Evolutionary conservation across 192 early-diverging fungal species (phyloP), one percentile per base, ranked within the genome.

Genomic region (Entomortierella lignicola): DNA sequence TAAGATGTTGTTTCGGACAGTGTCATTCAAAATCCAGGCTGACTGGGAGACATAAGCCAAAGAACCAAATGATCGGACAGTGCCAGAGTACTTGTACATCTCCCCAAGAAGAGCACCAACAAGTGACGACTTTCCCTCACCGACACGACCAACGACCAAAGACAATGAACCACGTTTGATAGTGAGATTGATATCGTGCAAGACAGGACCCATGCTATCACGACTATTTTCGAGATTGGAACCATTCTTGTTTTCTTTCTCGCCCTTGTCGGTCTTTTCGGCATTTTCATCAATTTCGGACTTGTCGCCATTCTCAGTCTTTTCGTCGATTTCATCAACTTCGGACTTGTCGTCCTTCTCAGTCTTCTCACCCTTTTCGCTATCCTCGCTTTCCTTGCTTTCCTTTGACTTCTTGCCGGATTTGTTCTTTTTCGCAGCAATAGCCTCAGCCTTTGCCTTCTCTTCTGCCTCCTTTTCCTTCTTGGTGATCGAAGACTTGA

Each of bases 11-110:
- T 97, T 93, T 41, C 92, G 85, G 34, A 98, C 58, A 8, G 92
- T 94, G 11, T 90, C 90, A 66, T 99, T 99, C 89, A 96, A 91
- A 52, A 99, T 94, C 96, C 96, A 99, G 8, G 97, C 87, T 59
- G 82, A 79, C 53, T 91, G 85, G 7, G 82, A 47, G 2, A 82
- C 84, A 61, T 54, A 65, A 37, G 63, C 63, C 30, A 65, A 15
- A 15, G 63, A 65, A 17, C 63, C 63, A 65, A 39, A 39, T 0
- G 63, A 18, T n/a, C 11, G 11, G 8, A 66, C 51, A 12, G 44
- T 18, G 0, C 77, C 77, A 18, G 31, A 20, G n/a, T 80, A 69
- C 37, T 52, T 37, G 39, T 80, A 71, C 85, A 89, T 83, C 60
- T 86, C 83, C 0, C 81, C 83, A 20, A 87, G 69, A n/a, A 86